These are phyloP conservation scores for Purpureocillium takamizusanense DNA, from an alignment of 2,329 filamentous ascomycete genomes.

Conservation along the genomic window DNA sequence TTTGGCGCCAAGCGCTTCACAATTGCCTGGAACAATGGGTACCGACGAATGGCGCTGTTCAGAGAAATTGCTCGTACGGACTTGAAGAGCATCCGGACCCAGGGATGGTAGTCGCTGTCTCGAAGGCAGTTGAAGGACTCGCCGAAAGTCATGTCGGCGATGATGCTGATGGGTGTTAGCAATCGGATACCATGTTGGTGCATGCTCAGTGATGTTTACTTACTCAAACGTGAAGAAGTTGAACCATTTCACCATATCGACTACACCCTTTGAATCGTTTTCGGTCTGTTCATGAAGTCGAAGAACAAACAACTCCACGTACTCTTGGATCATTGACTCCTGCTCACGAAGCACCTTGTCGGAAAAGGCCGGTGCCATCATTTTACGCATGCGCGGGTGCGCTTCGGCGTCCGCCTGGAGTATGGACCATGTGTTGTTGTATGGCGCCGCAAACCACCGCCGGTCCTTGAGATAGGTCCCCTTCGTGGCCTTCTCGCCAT, in stretches of 20 bases:
- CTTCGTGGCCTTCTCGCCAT: conserved; percentile 4
- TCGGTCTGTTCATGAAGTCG: conserved; percentile 21
- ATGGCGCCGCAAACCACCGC: neutral
- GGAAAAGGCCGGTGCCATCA: conserved; percentile 14
- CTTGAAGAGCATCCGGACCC: conserved; percentile 10
- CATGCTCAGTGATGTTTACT: no score
- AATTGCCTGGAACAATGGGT: neutral
- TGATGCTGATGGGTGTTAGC: conserved; percentile 6
- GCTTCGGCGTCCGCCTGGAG: conserved; percentile 5
- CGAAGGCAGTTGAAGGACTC: conserved; percentile 15
- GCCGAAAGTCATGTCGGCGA: conserved; percentile 18
- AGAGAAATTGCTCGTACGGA: conserved; percentile 4
- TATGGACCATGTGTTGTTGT: conserved; percentile 3
- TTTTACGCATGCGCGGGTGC: conserved; percentile 6
- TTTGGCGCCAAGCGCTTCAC: neutral
- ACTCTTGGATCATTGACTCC: conserved; percentile 20
- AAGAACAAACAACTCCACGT: conserved; percentile 28
- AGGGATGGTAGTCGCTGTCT: conserved; percentile 13
- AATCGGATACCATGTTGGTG: no score
- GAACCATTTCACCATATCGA: conserved; percentile 16
- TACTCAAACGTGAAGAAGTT: conserved; percentile 17
- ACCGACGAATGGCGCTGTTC: conserved; percentile 1
- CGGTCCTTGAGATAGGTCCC: conserved; percentile 2
- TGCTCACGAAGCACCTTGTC: conserved; percentile 14
- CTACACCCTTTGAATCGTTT: conserved; percentile 1